Base-by-base conservation (phyloP, 2,329 filamentous ascomycete genomes). In the Apiospora arundinis region DNA sequence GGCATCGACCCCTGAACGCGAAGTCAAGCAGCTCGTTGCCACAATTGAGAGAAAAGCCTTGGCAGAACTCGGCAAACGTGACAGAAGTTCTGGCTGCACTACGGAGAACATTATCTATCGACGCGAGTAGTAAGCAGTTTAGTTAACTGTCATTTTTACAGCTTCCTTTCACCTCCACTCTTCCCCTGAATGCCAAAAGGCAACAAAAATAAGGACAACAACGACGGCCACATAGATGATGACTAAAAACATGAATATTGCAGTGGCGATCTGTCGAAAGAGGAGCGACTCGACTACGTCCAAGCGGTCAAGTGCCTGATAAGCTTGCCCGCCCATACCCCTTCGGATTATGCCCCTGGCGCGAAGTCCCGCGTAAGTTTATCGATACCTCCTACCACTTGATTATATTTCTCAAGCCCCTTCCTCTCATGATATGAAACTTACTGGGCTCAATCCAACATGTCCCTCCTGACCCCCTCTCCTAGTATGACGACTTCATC, bases 281-380 rank as follows among this genome's bases (percentile, higher is more conserved):
- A 44, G 1, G 76, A 83, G 71, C 78, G 77, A 70, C 77, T 77
- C 25, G 75, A 76, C 16, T 85, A 83, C 75, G 82, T 82, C 68
- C 74, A 80, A 18, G 82, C 84, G 9, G 78, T 85, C n/a, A 75
- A 81, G 32, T 86, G 84, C 70, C 71, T 85, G 66, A 77, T 80
- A 70, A 71, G 70, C 8, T 75, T 77, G 71, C 78, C 82, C 7
- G 73, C 79, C 7, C 70, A 75, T 16, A 80, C 76, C 1, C 74
- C 75, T 23, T 60, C 52, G 18, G 25, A 28, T 5, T 60, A 60
- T 67, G 77, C 8, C 67, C 73, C 4, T 78, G 81, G 65, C 77
- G 79, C 2, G 83, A 84, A 5, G 81, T 79, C 0, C 78, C 75
- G 70, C 80, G 28, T 60, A 60, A 37, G 16, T 37, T 21, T 1